Percentiles rank a stretch among this genome's conserved stretches.
phyloP scores from a whole-genome alignment of 768 basidiomycete genomes.

The Bullera alba region DNA sequence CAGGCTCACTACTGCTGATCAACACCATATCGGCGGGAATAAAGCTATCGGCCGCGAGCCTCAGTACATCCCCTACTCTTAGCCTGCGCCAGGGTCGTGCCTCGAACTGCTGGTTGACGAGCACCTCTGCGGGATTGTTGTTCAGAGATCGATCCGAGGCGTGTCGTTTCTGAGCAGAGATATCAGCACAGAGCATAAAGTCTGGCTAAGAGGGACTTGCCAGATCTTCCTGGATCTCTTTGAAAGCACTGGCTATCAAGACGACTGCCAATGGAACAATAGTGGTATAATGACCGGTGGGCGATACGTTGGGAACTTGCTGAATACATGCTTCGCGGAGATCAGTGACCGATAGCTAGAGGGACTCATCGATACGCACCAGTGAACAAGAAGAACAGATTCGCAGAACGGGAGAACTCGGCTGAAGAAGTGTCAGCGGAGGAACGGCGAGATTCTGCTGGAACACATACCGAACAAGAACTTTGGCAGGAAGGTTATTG shows the following conservation, averaged over 20 bases:
- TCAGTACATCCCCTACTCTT: conserved; percentile 82
- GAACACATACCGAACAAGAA: conserved; percentile 71
- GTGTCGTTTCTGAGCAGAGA: conserved; percentile 75
- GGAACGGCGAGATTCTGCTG: not conserved
- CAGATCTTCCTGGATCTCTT: conserved; percentile 90
- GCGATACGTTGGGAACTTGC: conserved; percentile 95
- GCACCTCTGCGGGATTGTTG: conserved; percentile 68
- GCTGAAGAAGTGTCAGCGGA: conserved; percentile 52
- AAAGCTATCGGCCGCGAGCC: conserved; percentile 83
- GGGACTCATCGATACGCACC: conserved; percentile 23
- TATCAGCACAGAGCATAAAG: not conserved
- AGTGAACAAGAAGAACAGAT: conserved; percentile 96
- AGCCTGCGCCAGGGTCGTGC: conserved; percentile 82
- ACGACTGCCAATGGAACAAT: conserved; percentile 84
- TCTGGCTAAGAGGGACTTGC: conserved; percentile 50
- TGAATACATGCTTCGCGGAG: conserved; percentile 68
- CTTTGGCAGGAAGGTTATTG: conserved; percentile 79
- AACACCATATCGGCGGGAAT: conserved; percentile 92
- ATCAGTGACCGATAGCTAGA: not conserved
- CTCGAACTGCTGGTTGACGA: conserved; percentile 57
- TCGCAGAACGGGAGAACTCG: conserved; percentile 98
- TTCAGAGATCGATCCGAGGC: conserved; percentile 91
- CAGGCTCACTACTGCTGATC: conserved; percentile 84
- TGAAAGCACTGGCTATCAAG: conserved; percentile 85
- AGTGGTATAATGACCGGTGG: conserved; percentile 90